Evolutionary conservation across 2,329 filamentous ascomycete species (phyloP).

Genomic region (Zasmidium citrigriseum): DNA sequence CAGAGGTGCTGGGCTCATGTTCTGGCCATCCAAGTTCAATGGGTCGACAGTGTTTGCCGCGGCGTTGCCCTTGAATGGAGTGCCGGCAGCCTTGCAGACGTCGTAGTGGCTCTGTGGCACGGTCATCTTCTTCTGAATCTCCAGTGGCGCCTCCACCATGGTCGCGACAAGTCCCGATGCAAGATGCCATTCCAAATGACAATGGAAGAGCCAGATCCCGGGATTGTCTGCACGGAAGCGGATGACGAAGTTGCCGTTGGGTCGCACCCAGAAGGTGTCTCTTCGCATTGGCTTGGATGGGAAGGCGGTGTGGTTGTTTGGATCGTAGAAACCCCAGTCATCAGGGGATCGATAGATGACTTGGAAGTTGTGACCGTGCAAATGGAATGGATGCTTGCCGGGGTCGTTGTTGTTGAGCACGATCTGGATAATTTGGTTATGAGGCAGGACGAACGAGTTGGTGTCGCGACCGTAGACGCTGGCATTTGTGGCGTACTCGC

Average conservation of each 20-base stretch:
- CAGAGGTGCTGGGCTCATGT: constrained; percentile 55
- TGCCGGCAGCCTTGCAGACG: constrained; percentile 56
- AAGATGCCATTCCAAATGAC: constrained; percentile 52
- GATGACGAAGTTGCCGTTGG: constrained; percentile 57
- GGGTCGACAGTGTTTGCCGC: constrained; percentile 68
- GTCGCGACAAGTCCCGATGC: constrained; percentile 54
- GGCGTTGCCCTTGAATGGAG: constrained; percentile 66
- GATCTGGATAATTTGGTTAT: constrained; percentile 69
- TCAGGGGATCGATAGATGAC: constrained; percentile 44
- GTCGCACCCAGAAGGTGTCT: constrained; percentile 57
- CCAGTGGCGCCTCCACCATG: constrained; percentile 53
- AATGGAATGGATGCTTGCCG: constrained; percentile 71
- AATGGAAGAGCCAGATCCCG: constrained; percentile 51
- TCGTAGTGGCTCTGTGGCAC: constrained; percentile 65
- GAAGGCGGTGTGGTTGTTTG: constrained; percentile 37
- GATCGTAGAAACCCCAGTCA: constrained; percentile 34
- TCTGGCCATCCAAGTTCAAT: constrained; percentile 65
- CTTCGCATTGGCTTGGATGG: constrained; percentile 49
- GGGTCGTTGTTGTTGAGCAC: constrained; percentile 75
- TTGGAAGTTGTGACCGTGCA: constrained; percentile 78
- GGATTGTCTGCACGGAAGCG: constrained; percentile 50
- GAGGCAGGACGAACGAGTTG: constrained; percentile 64
- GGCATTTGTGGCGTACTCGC: constrained; percentile 48
- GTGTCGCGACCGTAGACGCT: constrained; percentile 54
- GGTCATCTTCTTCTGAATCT: constrained; percentile 60